Evolutionary conservation across 768 basidiomycete species (phyloP), one percentile per base, ranked within the genome.

Genomic region (Scleroderma bovista): DNA sequence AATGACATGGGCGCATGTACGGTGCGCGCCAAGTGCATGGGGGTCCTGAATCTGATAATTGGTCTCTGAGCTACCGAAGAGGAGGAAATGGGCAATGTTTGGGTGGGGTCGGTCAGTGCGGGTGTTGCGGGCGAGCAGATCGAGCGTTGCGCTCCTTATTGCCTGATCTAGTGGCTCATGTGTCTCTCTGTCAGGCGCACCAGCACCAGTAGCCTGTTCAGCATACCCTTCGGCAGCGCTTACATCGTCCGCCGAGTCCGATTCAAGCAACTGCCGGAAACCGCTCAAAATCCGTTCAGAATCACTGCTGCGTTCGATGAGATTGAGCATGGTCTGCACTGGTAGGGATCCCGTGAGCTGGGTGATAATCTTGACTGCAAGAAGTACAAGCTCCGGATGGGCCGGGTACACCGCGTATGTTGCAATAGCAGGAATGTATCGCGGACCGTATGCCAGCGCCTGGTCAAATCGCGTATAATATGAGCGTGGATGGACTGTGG

Each of bases 261-360:
- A 70, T 13, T 75, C 76, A 24, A 97, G 67, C 16, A 86, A 72
- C 32, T 75, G 74, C 47, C 82, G 78, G 64, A 90, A 95, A 1
- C 90, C 92, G 40, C 76, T 80, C 23, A 91, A 69, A 54, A 97
- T 91, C 16, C 88, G 78, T n/a, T 90, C 80, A 0, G 91, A 93
- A 56, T 94, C 89, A 40, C 74, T 73, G 51, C 88, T 93, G 20
- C 85, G 77, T 53, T 92, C 84, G 26, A 97, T 74, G 44, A 95
- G 73, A 1, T 86, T 81, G 23, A 86, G 80, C 44, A 98, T 70
- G 34, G 84, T 85, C 16, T 86, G 78, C 44, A 89, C 83, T 11
- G 81, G 75, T 1, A 78, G 69, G 2, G 87, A 87, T 5, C 75
- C 67, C 1, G 89, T 83, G 10, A 98, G 75, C 29, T 72, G 64